A percentile compares a stretch with the other conserved stretches of the same genome.
These are phyloP conservation scores for Talaromyces amestolkiae DNA, from an alignment of 2,329 filamentous ascomycete genomes.

Conservation along the genomic window DNA sequence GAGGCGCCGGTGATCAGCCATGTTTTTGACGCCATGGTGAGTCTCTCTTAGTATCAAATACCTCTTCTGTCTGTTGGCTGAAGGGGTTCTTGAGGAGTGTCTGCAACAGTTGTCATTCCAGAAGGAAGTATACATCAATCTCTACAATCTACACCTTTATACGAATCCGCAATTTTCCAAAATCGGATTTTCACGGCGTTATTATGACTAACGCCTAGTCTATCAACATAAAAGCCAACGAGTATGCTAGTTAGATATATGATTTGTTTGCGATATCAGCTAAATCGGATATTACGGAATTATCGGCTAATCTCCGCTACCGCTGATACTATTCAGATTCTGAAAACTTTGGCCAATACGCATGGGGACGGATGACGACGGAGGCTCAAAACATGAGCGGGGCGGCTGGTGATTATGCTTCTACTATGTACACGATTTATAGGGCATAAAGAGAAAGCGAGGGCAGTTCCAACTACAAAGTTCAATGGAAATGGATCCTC, in stretches of 20 bases:
- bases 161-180: neutral
- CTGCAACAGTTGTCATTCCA: neutral
- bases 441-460: neutral
- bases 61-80: neutral
- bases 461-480: neutral
- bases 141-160: neutral
- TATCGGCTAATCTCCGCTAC: neutral
- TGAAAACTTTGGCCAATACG: neutral
- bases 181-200: neutral
- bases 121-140: neutral
- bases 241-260: neutral
- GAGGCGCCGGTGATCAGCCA: conserved; percentile 27
- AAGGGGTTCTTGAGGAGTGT: neutral
- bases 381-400: neutral
- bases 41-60: neutral
- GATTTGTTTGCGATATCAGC: neutral
- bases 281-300: neutral
- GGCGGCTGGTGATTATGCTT: too few species aligned
- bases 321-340: neutral
- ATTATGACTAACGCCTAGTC: neutral
- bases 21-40: conserved; percentile 18
- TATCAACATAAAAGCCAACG: neutral
- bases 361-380: neutral
- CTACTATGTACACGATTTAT: neutral
- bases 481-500: neutral